Conservation (phyloP, 2,329 filamentous ascomycete genomes). For the Penicillium sclerotiorum region DNA sequence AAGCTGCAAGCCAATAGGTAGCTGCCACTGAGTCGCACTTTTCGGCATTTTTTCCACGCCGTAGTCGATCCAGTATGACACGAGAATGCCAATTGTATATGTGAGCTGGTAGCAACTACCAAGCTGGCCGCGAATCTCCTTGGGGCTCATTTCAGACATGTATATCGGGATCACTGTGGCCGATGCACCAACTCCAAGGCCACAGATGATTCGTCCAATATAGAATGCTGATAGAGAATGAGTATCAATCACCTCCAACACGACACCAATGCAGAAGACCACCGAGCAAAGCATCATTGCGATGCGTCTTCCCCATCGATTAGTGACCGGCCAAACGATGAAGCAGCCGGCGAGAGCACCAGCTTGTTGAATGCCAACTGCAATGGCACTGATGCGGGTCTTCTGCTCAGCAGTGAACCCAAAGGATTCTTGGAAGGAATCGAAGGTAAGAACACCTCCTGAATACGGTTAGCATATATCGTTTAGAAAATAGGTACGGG, state of each 20-base stretch:
- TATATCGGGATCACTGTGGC: slow-evolving; percentile 49
- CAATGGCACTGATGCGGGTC: slow-evolving; percentile 51
- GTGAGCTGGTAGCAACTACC: slow-evolving; percentile 57
- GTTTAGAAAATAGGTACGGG: slow-evolving; percentile 1
- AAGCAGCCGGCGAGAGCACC: slow-evolving; percentile 58
- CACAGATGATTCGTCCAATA: slow-evolving; percentile 51
- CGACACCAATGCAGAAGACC: slow-evolving; percentile 49
- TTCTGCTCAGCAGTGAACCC: slow-evolving; percentile 41
- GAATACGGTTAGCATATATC: not conserved
- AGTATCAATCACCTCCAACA: slow-evolving; percentile 53
- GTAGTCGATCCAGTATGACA: slow-evolving; percentile 59
- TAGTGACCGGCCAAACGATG: slow-evolving; percentile 52
- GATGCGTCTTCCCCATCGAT: slow-evolving; percentile 48
- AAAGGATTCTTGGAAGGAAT: slow-evolving; percentile 49
- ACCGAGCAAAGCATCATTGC: slow-evolving; percentile 50
- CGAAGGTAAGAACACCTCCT: slow-evolving; percentile 53
- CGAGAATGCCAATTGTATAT: slow-evolving; percentile 54
- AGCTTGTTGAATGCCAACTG: slow-evolving; percentile 56
- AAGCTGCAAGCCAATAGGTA: slow-evolving; percentile 58
- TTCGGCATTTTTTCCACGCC: slow-evolving; percentile 33
- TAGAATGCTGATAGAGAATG: slow-evolving; percentile 51
- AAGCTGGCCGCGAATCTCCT: slow-evolving; percentile 51
- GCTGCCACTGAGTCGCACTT: slow-evolving; percentile 55
- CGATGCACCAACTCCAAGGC: slow-evolving; percentile 53
- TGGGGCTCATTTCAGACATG: slow-evolving; percentile 50